Percentiles rank a stretch among this genome's conserved stretches.
Evolutionary conservation across 2,329 filamentous ascomycete species (phyloP).

Genomic region (Aspergillus sp.): DNA sequence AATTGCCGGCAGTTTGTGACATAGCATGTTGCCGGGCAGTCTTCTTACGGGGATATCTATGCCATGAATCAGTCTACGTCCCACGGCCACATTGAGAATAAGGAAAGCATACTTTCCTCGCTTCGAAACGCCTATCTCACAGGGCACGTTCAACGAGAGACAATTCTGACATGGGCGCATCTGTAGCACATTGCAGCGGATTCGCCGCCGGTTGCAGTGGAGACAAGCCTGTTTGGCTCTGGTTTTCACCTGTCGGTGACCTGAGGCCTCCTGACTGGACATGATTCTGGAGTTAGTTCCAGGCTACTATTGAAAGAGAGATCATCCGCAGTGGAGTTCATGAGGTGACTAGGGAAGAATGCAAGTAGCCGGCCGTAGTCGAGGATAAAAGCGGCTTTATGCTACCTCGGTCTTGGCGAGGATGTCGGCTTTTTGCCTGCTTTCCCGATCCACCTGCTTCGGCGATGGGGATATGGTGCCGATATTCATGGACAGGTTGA

Average conservation of each 20-base stretch:
- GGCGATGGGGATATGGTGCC: too few species aligned
- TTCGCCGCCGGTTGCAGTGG: constrained; percentile 48
- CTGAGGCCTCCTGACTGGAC: background rate
- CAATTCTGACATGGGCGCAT: constrained; percentile 49
- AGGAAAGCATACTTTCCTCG: constrained; percentile 43
- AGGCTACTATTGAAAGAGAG: too few species aligned
- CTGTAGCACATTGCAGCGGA: constrained; percentile 51
- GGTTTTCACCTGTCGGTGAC: constrained; percentile 7
- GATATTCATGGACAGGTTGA: too few species aligned
- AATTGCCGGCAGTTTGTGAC: background rate
- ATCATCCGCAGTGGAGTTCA: background rate
- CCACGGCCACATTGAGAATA: background rate
- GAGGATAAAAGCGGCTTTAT: constrained; percentile 4
- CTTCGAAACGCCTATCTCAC: constrained; percentile 46
- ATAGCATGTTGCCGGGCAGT: background rate
- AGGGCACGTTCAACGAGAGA: constrained; percentile 36
- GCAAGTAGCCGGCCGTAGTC: background rate
- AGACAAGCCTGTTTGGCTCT: constrained; percentile 48
- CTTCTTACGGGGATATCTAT: constrained; percentile 28
- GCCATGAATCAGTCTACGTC: background rate
- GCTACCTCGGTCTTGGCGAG: background rate
- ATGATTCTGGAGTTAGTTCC: background rate
- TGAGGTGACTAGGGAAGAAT: background rate
- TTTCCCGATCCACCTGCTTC: too few species aligned
- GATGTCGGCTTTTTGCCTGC: too few species aligned